Base-by-base conservation (phyloP, 2,329 filamentous ascomycete genomes). In the Cladosporium velox region DNA sequence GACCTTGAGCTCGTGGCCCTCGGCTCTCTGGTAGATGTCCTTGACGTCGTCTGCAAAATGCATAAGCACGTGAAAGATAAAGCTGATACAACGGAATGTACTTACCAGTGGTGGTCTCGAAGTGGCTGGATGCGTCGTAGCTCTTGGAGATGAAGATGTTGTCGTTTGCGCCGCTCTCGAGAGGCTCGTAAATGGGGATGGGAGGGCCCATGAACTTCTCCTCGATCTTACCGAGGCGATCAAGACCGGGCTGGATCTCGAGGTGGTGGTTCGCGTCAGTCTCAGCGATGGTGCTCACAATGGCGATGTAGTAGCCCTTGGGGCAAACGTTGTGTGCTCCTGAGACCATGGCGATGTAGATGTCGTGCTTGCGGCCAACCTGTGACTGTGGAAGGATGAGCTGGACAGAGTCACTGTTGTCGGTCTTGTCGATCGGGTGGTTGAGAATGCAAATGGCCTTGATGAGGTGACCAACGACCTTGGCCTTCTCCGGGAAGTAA, bases 241-340 rank as follows among this genome's bases (percentile, higher is more conserved):
- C 93, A 71, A 98, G 89, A 76, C 94, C 95, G 34, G 93, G 89
- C 81, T 95, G 88, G 52, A 99, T 89, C 84, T 99, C 95, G 66
- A 97, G 85, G 81, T 99, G 95, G 82, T 97, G 93, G 86, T 99
- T 98, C 70, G 91, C 89, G 68, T 89, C 83, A 54, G 89, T 90
- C 85, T 99, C 96, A 70, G 95, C 92, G 76, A 99, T 97, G 67
- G 95, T 99, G 58, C 93, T 97, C 71, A 99, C 94, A 68, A 98
- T 99, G 74, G 95, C 95, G 73, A 99, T 92, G 85, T 96, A 99
- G 87, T 97, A 98, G 68, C 94, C 94, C 87, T 97, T 96, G 75
- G 96, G 95, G 84, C 94, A 98, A 73, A 99, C 96, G 75, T 96
- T 98, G 84, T 99, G 96, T 44, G 93, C 92, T 47, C 92, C 92